Evolutionary conservation across 2,329 filamentous ascomycete genomes (phyloP), one percentile per base, ranked within the genome.

Genomic region (Coleophoma crateriformis): DNA sequence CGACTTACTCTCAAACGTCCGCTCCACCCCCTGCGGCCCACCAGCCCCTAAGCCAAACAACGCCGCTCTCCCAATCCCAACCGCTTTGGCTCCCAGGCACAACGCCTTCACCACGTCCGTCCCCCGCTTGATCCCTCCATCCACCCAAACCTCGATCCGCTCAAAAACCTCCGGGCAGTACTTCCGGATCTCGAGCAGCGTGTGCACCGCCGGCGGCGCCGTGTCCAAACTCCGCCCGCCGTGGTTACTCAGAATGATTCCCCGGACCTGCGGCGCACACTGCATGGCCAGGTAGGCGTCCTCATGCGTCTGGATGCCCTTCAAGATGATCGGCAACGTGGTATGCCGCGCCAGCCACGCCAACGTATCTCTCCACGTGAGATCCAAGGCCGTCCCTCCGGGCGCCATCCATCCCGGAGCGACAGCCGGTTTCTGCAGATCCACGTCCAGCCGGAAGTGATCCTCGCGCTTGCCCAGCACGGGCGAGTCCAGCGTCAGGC

Each of bases 281-380:
- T 82, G 75, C 7, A 84, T 82, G 2, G 92, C 92, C 49, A 95
- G 74, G 63, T 87, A 89, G 1, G 90, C 92, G 64, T 97, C 94
- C 70, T 97, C 92, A 61, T 96, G 90, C 14, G 90, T 94, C 69
- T 97, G 92, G 15, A 97, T 65, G 22, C 94, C 92, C 75, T 97
- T 97, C 47, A 97, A 75, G 35, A 97, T 84, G 54, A 97, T 90
- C 2, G 92, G 92, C 59, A 96, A 76, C 48, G 84, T 74, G 0
- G 92, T 96, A 59, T 95, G 88, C 67, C 82, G 73, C 13, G 80
- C 77, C 55, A 97, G 75, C 92, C 94, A 97, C 10, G 88, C 82
- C 53, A 95, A 71, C 12, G 87, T 90, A 46, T 78, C 79, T 62
- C 84, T 81, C 92, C 92, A 97, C 0, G 88, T 96, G 53, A 97